Conservation (phyloP, 768 basidiomycete species). For the Lactarius hatsudake region DNA sequence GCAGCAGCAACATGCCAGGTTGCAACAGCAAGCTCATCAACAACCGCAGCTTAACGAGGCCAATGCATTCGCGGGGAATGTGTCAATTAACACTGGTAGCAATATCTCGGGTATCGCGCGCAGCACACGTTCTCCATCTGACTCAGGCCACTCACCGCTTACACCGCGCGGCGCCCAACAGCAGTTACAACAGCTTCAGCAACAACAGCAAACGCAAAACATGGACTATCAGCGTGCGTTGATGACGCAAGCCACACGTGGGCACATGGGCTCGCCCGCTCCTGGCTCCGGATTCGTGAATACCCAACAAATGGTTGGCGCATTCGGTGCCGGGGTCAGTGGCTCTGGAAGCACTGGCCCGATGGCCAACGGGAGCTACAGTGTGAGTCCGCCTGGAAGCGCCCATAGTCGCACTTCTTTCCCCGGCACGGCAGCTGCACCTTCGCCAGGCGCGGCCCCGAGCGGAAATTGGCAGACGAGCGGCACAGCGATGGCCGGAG, state of each 20-base stretch:
- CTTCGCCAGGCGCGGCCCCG: slow-evolving; percentile 18
- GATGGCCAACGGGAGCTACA: slow-evolving; percentile 23
- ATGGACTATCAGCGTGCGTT: slow-evolving; percentile 26
- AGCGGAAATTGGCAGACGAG: slow-evolving; percentile 19
- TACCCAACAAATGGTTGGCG: slow-evolving; percentile 17
- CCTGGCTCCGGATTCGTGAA: slow-evolving; percentile 23
- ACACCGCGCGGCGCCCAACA: slow-evolving; percentile 35
- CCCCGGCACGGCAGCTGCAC: slow-evolving; percentile 19
- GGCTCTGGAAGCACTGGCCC: not conserved
- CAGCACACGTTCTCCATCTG: slow-evolving; percentile 73
- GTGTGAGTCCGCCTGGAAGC: slow-evolving; percentile 24
- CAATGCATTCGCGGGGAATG: slow-evolving; percentile 45
- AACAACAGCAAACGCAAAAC: slow-evolving; percentile 27
- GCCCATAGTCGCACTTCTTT: slow-evolving; percentile 27
- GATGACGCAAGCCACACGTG: slow-evolving; percentile 15
- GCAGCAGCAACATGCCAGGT: slow-evolving; percentile 46
- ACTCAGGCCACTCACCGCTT: slow-evolving; percentile 48
- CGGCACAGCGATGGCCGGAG: slow-evolving; percentile 6
- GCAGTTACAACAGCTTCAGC: slow-evolving; percentile 32
- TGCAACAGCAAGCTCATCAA: slow-evolving; percentile 30
- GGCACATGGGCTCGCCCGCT: slow-evolving; percentile 9
- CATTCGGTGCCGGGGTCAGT: slow-evolving; percentile 21
- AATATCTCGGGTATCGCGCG: slow-evolving; percentile 69
- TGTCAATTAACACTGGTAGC: slow-evolving; percentile 31
- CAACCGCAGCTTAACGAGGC: slow-evolving; percentile 34